Conservation (phyloP, 352 stramenopile genomes). For the Phytophthora gonapodyides region DNA sequence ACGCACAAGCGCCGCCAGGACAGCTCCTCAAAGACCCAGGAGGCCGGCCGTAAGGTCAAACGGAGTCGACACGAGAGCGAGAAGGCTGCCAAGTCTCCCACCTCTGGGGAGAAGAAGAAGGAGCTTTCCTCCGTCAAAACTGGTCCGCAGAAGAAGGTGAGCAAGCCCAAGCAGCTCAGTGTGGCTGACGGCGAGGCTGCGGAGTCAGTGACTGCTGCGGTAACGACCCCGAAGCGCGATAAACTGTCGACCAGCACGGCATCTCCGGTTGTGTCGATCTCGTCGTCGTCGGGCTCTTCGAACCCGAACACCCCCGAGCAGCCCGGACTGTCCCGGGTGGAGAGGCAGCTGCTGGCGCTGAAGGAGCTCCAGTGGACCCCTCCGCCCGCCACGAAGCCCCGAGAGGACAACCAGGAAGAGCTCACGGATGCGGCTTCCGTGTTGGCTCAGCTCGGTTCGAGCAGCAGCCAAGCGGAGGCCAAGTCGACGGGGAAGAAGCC, state of each 20-base stretch:
- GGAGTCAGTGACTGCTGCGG: constrained; percentile 1
- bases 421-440: constrained; percentile 23
- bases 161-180: constrained; percentile 19
- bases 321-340: constrained; percentile 34
- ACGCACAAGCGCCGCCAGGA: constrained; percentile 32
- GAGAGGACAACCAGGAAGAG: constrained; percentile 18
- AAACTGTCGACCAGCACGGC: constrained; percentile 38
- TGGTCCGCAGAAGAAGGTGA: constrained; percentile 14
- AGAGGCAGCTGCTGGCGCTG: constrained; percentile 43
- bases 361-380: constrained; percentile 69
- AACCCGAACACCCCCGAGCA: constrained; percentile 72
- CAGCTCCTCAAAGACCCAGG: constrained; percentile 19
- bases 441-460: constrained; percentile 28
- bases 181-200: constrained; percentile 7
- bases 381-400: constrained; percentile 16
- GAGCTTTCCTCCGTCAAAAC: constrained; percentile 9
- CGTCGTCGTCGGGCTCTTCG: constrained; percentile 64
- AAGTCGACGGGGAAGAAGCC: constrained; percentile 30
- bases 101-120: constrained; percentile 20
- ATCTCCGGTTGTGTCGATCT: constrained; percentile 76
- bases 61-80: constrained; percentile 19
- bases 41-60: constrained; percentile 27
- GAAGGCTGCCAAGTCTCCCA: constrained; percentile 19
- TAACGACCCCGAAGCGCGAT: constrained; percentile 48
- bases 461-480: constrained; percentile 11